Evolutionary conservation across 495 filamentous ascomycete species (phyloP), one percentile per base, ranked within the genome.

Genomic region (Clohesyomyces aquaticus): DNA sequence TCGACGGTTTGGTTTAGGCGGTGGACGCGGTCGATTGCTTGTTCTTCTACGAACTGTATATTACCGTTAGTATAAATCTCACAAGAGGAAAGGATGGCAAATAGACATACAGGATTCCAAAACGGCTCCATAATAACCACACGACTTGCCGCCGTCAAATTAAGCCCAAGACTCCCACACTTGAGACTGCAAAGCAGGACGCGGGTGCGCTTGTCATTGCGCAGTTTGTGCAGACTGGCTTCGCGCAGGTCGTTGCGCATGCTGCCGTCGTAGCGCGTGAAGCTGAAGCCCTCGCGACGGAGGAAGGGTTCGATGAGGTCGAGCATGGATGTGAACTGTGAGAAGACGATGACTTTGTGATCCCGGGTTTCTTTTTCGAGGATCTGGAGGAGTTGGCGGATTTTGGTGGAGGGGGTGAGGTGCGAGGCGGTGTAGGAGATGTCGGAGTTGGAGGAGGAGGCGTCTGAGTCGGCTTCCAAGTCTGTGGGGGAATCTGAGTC

Each of bases 281-380:
- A 93, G 61, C 80, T 83, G 68, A 95, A 85, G 25, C 85, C 85
- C 21, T 88, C 85, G 28, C 82, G 77, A 19, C 82, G 79, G 26
- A 98, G 78, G 79, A 97, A 96, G 16, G 94, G 94, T 73, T 98
- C 91, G 67, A 98, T 85, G 23, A 97, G 88, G 78, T 98, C 90
- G 49, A 98, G 85, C 94, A 98, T 97, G 4, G 91, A 92, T 1
- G 94, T 98, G 75, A 96, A 96, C 70, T 97, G 90, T 2, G 91
- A 96, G 77, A 98, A 98, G 63, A 98, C 91, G 73, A 98, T 98
- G 74, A 94, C 94, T 74, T 98, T 98, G 80, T 96, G 87, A 32
- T 82, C 75, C 0, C 82, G 74, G 0, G 87, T 83, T 74, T 98
- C 94, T 59, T 86, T 85, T 68, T 85, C 81, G 18, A 98, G 87